phyloP scores from a whole-genome alignment of 352 stramenopile species.

The Phytophthora foliorum region DNA sequence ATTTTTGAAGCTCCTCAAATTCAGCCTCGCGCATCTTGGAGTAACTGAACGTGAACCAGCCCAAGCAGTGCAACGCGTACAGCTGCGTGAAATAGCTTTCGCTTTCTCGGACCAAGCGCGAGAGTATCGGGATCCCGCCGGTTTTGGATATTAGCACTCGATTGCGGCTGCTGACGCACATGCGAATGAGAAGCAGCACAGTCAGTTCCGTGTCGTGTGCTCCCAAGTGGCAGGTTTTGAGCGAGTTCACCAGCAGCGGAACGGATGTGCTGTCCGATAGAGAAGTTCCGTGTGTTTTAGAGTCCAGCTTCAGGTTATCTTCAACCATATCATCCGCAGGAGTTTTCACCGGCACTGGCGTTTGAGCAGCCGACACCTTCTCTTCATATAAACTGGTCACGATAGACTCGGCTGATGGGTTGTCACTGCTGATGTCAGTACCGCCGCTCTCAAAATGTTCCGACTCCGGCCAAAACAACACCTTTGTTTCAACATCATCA shows the following conservation, averaged over 20 bases:
- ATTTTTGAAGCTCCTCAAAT: constrained; percentile 14
- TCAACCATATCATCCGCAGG: background rate
- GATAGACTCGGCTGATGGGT: background rate
- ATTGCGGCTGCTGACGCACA: constrained; percentile 8
- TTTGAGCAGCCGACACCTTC: background rate
- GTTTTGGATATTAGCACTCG: constrained; percentile 15
- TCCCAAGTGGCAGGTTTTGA: background rate
- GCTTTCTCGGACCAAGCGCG: background rate
- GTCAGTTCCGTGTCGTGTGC: constrained; percentile 7
- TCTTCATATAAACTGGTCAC: background rate
- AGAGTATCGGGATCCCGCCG: constrained; percentile 12
- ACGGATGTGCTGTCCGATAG: background rate
- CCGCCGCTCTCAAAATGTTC: background rate
- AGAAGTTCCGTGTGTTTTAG: background rate
- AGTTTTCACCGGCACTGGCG: background rate
- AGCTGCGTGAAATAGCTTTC: constrained; percentile 14
- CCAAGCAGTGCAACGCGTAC: constrained; percentile 30
- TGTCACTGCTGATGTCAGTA: background rate
- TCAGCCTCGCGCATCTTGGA: constrained; percentile 25
- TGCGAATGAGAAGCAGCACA: constrained; percentile 19
- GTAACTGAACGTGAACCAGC: constrained; percentile 36
- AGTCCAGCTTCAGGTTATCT: background rate
- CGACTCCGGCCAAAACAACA: background rate
- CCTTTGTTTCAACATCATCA: background rate
- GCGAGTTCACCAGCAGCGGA: background rate